phyloP scores from a whole-genome alignment of 176 grass and related monocot genomes.

The Guadua angustifolia region DNA sequence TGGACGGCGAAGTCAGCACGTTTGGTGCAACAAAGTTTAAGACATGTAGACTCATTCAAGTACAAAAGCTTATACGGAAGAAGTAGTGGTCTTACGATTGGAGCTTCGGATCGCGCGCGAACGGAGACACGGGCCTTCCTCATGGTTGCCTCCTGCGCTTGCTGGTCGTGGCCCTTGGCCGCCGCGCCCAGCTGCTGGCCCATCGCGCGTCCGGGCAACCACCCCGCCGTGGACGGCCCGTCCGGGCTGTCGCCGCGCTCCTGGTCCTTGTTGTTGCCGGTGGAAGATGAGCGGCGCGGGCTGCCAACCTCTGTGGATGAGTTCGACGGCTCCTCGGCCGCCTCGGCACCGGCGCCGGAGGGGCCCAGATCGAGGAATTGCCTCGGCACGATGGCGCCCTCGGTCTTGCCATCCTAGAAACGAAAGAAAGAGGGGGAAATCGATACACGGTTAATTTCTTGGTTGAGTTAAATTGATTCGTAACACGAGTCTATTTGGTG shows the following conservation, averaged over 20 bases:
- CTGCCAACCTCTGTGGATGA: slow-evolving; percentile 83
- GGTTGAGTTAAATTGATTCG: not conserved
- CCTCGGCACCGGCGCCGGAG: slow-evolving; percentile 22
- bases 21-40: not conserved
- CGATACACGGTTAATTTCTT: not conserved
- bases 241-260: slow-evolving; percentile 42
- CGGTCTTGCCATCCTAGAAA: slow-evolving; percentile 20
- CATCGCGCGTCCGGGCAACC: slow-evolving; percentile 25
- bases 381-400: slow-evolving; percentile 51
- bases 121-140: slow-evolving; percentile 92
- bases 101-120: slow-evolving; percentile 90
- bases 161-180: slow-evolving; percentile 42
- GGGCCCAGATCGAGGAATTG: slow-evolving; percentile 61
- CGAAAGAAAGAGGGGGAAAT: not conserved
- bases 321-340: slow-evolving; percentile 58
- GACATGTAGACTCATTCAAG: not conserved
- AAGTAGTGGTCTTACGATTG: slow-evolving; percentile 55
- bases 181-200: slow-evolving; percentile 34
- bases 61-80: not conserved
- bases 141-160: slow-evolving; percentile 73
- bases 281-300: slow-evolving; percentile 50
- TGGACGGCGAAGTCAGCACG: not conserved
- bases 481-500: not conserved
- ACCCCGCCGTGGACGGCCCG: slow-evolving; percentile 37
- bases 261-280: slow-evolving; percentile 28